A percentile compares a stretch with the other conserved stretches of the same genome.
phyloP scores from a whole-genome alignment of 331 rosid species.

The Acacia concinna region DNA sequence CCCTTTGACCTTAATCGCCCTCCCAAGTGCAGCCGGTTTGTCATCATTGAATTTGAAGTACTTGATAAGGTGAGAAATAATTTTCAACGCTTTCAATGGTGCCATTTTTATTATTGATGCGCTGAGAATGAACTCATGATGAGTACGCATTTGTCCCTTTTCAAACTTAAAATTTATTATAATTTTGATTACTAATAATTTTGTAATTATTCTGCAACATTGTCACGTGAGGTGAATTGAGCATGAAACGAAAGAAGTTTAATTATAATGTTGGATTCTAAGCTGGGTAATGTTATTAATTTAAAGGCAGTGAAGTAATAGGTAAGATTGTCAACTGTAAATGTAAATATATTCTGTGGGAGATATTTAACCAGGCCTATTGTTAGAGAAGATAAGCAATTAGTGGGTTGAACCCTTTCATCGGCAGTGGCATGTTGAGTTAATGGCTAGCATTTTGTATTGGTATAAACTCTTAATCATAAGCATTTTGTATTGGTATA shows the following conservation, averaged over 20 bases:
- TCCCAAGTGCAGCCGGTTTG: not conserved
- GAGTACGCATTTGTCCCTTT: not conserved
- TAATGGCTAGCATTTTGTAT: not conserved
- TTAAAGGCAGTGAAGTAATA: not conserved
- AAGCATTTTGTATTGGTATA: not conserved
- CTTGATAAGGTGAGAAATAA: conserved; percentile 26
- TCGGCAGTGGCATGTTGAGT: not conserved
- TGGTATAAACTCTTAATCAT: not conserved
- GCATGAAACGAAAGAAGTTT: not conserved
- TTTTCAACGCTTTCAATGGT: not conserved
- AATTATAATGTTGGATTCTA: not conserved
- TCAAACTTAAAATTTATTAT: not conserved
- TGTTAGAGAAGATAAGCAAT: not conserved
- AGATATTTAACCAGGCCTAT: not conserved
- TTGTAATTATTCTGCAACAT: too few relatives aligned
- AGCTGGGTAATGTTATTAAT: not conserved
- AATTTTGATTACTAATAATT: not conserved
- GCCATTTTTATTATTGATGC: not conserved
- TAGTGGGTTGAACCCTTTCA: not conserved
- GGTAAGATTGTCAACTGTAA: not conserved
- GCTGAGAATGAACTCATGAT: not conserved
- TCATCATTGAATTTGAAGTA: conserved; percentile 16
- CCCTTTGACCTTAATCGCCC: conserved; percentile 11
- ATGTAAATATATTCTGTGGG: not conserved
- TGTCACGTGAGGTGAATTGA: not conserved